Conservation (phyloP, 2,329 filamentous ascomycete species). For the Thelonectria rubi region DNA sequence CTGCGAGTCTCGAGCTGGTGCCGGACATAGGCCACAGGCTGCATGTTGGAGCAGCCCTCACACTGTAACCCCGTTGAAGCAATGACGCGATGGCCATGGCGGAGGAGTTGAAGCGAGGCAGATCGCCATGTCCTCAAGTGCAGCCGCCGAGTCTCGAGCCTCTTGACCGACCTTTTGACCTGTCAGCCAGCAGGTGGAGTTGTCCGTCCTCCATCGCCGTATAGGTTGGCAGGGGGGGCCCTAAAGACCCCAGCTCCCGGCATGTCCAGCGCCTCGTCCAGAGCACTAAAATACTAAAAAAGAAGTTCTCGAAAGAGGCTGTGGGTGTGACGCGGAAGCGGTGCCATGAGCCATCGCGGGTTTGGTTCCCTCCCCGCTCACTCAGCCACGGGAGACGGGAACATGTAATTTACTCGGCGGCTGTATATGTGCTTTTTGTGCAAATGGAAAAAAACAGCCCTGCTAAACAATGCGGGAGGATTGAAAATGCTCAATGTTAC, state of each 20-base stretch:
- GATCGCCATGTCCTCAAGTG: no score
- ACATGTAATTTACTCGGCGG: conserved; percentile 17
- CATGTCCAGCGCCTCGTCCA: no score
- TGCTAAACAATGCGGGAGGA: conserved; percentile 1
- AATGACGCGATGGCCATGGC: no score
- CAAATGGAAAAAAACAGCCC: background rate
- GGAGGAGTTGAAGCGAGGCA: no score
- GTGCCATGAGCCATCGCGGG: background rate
- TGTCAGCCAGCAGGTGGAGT: conserved; percentile 16
- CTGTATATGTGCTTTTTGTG: background rate
- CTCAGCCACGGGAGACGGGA: conserved; percentile 15
- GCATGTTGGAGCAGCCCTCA: background rate
- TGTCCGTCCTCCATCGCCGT: background rate
- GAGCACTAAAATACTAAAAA: no score
- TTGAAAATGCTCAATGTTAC: background rate
- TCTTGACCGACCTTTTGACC: conserved; percentile 10
- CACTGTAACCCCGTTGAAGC: no score
- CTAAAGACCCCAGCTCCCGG: no score
- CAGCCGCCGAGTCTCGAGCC: background rate
- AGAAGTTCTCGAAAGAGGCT: background rate
- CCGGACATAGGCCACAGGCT: conserved; percentile 18
- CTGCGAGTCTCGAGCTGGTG: conserved; percentile 29
- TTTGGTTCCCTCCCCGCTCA: conserved; percentile 15
- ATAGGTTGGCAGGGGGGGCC: background rate
- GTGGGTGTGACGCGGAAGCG: conserved; percentile 12